Base-by-base conservation (phyloP, 1,284 basidiomycete species). In the Pyrrhoderma lamaoense region DNA sequence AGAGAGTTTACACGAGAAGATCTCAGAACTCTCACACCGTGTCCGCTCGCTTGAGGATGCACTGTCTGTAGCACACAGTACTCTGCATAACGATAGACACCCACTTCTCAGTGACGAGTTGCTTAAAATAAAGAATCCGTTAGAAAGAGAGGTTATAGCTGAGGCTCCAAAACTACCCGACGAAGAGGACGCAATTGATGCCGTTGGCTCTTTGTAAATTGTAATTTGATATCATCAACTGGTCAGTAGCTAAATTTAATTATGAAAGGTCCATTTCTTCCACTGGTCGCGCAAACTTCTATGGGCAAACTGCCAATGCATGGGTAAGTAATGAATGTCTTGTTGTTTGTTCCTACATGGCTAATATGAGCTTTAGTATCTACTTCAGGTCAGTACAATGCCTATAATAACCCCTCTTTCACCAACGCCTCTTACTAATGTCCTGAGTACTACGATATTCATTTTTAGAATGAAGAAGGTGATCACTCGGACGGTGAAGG, bases 11-110 rank as follows among this genome's bases (percentile, higher is more conserved):
- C 81, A 85, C 57, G 80, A 82, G 56, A 83, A 82, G 63, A 85
- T 84, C 45, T 73, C 70, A 38, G 62, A 74, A 18, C 67, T 85
- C 13, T 71, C 79, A 16, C 77, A 66, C 56, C 76, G 82, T 43
- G 77, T 84, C 21, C 72, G 80, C 36, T 70, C 77, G 43, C 69
- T 85, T 9, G 82, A 85, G 62, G 81, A 83, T 64, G 80, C 79
- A 8, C 72, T 85, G 9, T 62, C 70, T 3, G 68, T 75, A 47
- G 71, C 76, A 4, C 76, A 82, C 60, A 57, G 69, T 3, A 58
- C 66, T 35, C 66, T 71, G 55, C 75, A 76, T 1, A 62, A 58
- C 38, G 72, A 76, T 34, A 61, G 66, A 1, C 81, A 85, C 59
- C 79, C 77, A 2, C 67, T 84, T 22, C 67, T 85, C 16, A 68